Evolutionary conservation across 1,139 yeast species (phyloP), one percentile per base, ranked within the genome.

Genomic region (Yamadazyma sp.): DNA sequence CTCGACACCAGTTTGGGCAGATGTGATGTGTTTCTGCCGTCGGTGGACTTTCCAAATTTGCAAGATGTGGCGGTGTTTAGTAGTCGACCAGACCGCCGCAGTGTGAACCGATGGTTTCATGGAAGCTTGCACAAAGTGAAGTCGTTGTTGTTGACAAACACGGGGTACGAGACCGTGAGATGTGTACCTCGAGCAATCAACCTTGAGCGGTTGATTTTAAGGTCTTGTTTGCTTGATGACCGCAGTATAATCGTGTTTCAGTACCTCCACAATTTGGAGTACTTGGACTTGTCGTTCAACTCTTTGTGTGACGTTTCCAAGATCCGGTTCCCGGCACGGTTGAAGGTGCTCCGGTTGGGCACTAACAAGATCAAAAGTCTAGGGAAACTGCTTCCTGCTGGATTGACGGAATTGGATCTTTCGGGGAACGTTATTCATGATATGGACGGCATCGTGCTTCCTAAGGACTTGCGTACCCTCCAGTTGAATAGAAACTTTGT

Each of bases 281-380:
- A 23, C 26, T 23, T 23, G 26, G 26, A 23, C 26, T n/a, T 23
- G 13, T 23, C 26, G 26, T 23, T 23, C 26, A 23, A 23, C 13
- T 23, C 26, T 23, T n/a, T 23, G n/a, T 23, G 26, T 23, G 26
- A 23, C 26, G 5, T 23, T 5, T 23, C 13, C 10, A 23, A n/a
- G 26, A 23, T 23, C 6, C 26, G n/a, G 26, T 23, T 23, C 9
- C 26, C 26, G n/a, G 6, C n/a, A 4, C n/a, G 26, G 9, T n/a
- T 23, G 6, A 23, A 23, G n/a, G 26, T 11, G 26, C 9, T 10
- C 5, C n/a, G 26, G 9, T 23, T 23, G 13, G 26, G 26, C 5
- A 23, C 26, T 5, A 23, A 23, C 9, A 6, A 10, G 26, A 23
- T 23, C 26, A 10, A n/a, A 23, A 23, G 26, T 10, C 5, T 23